phyloP scores from a whole-genome alignment of 208 protist species.

The Strigomonas galati region DNA sequence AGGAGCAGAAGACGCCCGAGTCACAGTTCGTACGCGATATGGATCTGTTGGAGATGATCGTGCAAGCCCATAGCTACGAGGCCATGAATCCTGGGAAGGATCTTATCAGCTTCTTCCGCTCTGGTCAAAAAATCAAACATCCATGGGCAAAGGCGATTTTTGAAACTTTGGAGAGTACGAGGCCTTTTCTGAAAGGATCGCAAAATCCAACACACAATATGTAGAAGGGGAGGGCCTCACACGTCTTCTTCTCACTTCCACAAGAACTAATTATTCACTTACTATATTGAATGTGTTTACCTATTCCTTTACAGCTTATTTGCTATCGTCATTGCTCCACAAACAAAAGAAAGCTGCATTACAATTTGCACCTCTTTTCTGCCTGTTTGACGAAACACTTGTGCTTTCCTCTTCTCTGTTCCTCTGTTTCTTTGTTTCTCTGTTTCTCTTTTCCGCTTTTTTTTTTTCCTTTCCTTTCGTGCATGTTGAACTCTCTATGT shows the following conservation, averaged over 20 bases:
- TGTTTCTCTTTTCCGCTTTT: constrained; percentile 16
- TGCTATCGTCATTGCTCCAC: background rate
- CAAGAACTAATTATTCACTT: too few species aligned
- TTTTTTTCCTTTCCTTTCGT: constrained; percentile 5
- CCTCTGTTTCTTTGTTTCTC: constrained; percentile 14
- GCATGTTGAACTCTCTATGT: too few species aligned
- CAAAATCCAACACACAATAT: background rate
- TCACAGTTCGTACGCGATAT: constrained; percentile 89
- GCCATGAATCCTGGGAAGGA: constrained; percentile 53
- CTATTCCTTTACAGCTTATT: background rate
- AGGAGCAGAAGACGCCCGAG: constrained; percentile 77
- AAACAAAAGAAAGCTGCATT: background rate
- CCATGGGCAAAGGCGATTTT: constrained; percentile 73
- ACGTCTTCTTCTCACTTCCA: background rate
- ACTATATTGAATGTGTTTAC: background rate
- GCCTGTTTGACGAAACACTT: too few species aligned
- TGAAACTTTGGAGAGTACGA: constrained; percentile 49
- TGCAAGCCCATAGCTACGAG: constrained; percentile 90
- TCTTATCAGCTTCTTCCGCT: constrained; percentile 72
- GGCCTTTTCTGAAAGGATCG: constrained; percentile 16
- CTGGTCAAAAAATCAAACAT: constrained; percentile 66
- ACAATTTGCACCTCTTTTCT: too few species aligned
- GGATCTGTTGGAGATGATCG: constrained; percentile 91
- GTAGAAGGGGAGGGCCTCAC: background rate
- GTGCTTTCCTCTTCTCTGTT: constrained; percentile 9